phyloP scores from a whole-genome alignment of 2,329 filamentous ascomycete genomes.

The Talaromyces islandicus region DNA sequence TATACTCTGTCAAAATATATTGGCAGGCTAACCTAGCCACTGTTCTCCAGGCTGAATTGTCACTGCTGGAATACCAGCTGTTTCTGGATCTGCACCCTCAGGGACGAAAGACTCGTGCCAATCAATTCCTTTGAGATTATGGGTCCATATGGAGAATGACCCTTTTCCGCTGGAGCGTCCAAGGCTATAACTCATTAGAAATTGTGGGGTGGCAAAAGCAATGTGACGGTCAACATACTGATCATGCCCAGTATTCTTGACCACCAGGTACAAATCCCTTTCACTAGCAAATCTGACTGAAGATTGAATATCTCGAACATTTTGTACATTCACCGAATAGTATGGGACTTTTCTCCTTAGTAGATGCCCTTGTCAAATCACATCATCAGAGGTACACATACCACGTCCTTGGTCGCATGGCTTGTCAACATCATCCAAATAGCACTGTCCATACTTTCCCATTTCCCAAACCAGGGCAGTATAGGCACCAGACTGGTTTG shows the following conservation, averaged over 20 bases:
- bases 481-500: neutral
- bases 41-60: slow-evolving; percentile 43
- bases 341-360: slow-evolving; percentile 21
- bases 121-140: slow-evolving; percentile 24
- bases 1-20: slow-evolving; percentile 34
- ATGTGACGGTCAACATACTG: slow-evolving; percentile 4
- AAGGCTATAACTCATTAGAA: slow-evolving; percentile 18
- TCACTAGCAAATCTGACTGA: slow-evolving; percentile 36
- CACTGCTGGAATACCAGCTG: neutral
- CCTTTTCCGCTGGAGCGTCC: slow-evolving; percentile 60
- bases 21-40: slow-evolving; percentile 48
- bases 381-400: slow-evolving; percentile 33
- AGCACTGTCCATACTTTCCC: neutral
- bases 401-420: slow-evolving; percentile 30
- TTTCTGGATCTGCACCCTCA: neutral
- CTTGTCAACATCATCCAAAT: neutral
- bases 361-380: slow-evolving; percentile 11
- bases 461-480: neutral
- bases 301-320: slow-evolving; percentile 18
- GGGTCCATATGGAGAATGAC: slow-evolving; percentile 29
- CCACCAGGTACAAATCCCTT: slow-evolving; percentile 47
- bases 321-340: slow-evolving; percentile 29
- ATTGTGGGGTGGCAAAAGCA: neutral
- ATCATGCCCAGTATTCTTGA: slow-evolving; percentile 40
- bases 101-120: slow-evolving; percentile 28